Evolutionary conservation across 176 grass and related monocot species (phyloP), one percentile per base, ranked within the genome.

Genomic region (Juncus inflexus): DNA sequence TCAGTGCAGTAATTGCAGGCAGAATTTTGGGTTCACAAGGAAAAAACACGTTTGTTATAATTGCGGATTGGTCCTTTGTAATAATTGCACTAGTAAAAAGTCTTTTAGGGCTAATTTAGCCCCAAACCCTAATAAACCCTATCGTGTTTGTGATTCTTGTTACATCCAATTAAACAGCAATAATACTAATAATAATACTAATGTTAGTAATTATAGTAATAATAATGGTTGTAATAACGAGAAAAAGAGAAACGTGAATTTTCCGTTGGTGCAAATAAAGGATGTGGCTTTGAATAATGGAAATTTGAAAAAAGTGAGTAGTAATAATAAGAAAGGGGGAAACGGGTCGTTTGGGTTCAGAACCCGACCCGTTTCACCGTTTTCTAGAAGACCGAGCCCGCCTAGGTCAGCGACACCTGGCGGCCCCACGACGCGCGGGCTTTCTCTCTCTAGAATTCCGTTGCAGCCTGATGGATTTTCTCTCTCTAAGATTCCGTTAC

Each of bases 31-130:
- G 61, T 92, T 99, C 58, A 92, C 94, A 37, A 79, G 94, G 64
- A 99, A 99, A 77, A 89, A 81, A 61, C 94, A 99, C 56, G 86
- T 89, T 52, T 99, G 94, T 73, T 83, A 99, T 79, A 86, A 99
- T 3, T 99, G 94, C 77, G 87, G 87, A 35, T 81, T 89, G 80
- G 84, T 91, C 35, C 88, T 89, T 61, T 99, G 94, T 77, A 90
- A 86, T 66, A 61, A 76, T 0, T 99, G 94, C 67, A 99, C 85
- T 41, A 86, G 88, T 0, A 79, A 72, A 47, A 99, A 99, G 78
- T 83, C 62, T 51, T 51, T 90, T 66, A 81, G 94, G 66, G 89
- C 94, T 47, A 76, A 77, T 12, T 61, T 91, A 43, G 87, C 88
- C 74, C 80, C 89, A 61, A 99, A 90, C 82, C 94, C 94, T 63